Conservation (phyloP, 306 rosid species). For the Pueraria montana region DNA sequence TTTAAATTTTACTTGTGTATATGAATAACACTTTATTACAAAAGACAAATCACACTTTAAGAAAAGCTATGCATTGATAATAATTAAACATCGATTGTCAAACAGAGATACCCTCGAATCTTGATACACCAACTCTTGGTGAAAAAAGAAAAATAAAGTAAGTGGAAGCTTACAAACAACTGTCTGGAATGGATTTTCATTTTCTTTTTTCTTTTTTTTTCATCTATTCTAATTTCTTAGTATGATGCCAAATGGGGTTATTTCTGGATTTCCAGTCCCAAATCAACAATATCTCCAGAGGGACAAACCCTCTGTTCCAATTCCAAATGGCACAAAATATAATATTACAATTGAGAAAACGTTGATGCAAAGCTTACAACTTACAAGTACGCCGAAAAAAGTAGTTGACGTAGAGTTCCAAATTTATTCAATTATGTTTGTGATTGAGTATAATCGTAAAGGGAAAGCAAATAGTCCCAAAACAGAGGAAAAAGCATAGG, state of each 20-base stretch:
- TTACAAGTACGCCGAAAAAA: not conserved
- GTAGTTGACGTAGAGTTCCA: not conserved
- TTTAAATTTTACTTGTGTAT: not conserved
- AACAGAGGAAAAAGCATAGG: conserved; percentile 30
- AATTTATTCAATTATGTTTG: not conserved
- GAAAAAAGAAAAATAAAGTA: not conserved
- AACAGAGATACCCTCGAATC: not conserved
- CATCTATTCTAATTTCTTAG: not conserved
- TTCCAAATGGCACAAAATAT: not conserved
- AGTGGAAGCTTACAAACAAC: not conserved
- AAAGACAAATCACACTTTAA: conserved; percentile 21
- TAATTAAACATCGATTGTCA: not conserved
- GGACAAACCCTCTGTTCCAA: not conserved
- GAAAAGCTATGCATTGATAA: not conserved
- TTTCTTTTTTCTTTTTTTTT: not conserved
- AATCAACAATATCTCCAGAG: not conserved
- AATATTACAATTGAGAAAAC: not conserved
- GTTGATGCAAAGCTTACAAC: not conserved
- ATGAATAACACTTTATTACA: not conserved
- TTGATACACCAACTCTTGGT: not conserved
- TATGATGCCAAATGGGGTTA: not conserved
- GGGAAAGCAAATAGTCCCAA: conserved; percentile 38
- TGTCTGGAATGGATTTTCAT: not conserved
- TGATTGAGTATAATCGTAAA: conserved; percentile 24
- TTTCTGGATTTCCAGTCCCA: not conserved